Base-by-base conservation (phyloP, 1,139 yeast species). In the Kazachstania sp. region DNA sequence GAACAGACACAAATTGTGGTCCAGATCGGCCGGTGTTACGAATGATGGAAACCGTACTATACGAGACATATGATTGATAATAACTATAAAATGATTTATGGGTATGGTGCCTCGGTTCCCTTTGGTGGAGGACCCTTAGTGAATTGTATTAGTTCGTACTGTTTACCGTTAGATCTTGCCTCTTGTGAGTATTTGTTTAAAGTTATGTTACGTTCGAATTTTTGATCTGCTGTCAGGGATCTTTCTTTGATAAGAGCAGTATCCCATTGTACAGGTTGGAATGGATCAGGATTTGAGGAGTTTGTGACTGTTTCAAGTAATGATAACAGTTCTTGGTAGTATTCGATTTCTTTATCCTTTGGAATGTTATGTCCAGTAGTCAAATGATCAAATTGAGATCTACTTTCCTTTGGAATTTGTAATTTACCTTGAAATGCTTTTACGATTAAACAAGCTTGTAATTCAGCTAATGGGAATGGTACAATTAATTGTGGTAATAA, bases 401-500 rank as follows among this genome's bases (percentile, higher is more conserved):
- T 49, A 12, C 52, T 40, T 18, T 52, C 44, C 3, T 63, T 44
- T 0, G 85, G 83, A 4, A 79, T 60, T 9, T 54, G 41, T 12
- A 78, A 58, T 36, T 73, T 66, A 1, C 77, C 76, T 3, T 72
- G 63, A 70, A 78, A 79, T 4, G 79, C 72, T 53, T 83, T 71
- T 12, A 80, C 75, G 35, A 79, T 65, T 56, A 77, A 71, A 4
- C 77, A 71, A 1, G 77, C 82, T 56, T 81, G 86, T 12, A 77
- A 63, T 57, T 82, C 86, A 2, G 82, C 71, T 2, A 74, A 59
- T 43, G 83, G 76, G 53, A 81, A 76, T 1, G 86, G 85, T 15
- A 81, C 69, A 15, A 78, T 74, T 51, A 71, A 70, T 50, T 75
- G 69, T 12, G 79, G 75, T 47, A 77, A 64, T 2, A 79, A 76